phyloP scores from a whole-genome alignment of 1,284 basidiomycete genomes.

The Papiliotrema terrestris region DNA sequence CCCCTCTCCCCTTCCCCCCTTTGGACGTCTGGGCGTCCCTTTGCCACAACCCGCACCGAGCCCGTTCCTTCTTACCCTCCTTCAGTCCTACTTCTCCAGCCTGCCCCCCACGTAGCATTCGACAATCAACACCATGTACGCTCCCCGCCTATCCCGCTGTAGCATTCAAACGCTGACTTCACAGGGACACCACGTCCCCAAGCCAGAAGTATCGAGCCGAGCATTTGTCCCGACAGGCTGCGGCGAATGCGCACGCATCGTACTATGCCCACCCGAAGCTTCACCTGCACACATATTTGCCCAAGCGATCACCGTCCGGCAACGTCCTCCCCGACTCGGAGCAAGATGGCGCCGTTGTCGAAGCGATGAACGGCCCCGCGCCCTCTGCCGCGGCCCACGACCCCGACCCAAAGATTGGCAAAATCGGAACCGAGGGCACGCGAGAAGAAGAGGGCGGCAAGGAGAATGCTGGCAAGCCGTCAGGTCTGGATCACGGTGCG shows the following conservation, averaged over 20 bases:
- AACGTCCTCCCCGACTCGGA: conserved; percentile 5
- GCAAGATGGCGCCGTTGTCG: conserved; percentile 18
- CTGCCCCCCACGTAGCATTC: too few relatives aligned
- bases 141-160: not conserved
- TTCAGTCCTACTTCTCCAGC: too few relatives aligned
- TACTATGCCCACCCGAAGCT: conserved; percentile 43
- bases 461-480: conserved; percentile 29
- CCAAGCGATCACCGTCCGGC: not conserved
- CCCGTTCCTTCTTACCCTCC: too few relatives aligned
- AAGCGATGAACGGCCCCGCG: conserved; percentile 29
- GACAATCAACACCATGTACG: too few relatives aligned
- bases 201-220: conserved; percentile 25
- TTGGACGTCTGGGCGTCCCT: too few relatives aligned
- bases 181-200: not conserved
- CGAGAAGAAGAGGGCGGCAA: conserved; percentile 34
- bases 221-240: conserved; percentile 34
- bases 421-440: conserved; percentile 22
- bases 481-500: conserved; percentile 33
- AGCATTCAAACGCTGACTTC: too few relatives aligned
- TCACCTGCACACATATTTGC: conserved; percentile 34
- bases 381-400: conserved; percentile 3
- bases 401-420: conserved; percentile 5
- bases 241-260: conserved; percentile 36
- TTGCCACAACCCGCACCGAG: too few relatives aligned
- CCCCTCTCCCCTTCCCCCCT: too few relatives aligned